A percentile compares a stretch with the other conserved stretches of the same genome.
phyloP scores from a whole-genome alignment of 805 yeast species.

The Lachancea waltii region DNA sequence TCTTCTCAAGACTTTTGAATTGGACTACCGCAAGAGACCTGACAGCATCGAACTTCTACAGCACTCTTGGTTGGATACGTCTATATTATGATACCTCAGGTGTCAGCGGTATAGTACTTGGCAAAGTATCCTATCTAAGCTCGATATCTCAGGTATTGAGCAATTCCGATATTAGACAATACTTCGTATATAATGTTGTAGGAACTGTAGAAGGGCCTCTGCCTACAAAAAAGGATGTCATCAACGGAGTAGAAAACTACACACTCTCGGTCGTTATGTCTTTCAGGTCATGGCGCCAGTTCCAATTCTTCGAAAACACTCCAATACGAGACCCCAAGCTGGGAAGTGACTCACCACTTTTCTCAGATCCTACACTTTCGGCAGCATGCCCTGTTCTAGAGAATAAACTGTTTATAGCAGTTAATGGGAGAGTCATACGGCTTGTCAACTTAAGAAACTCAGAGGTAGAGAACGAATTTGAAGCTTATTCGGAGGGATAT shows the following conservation, averaged over 20 bases:
- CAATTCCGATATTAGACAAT: no score
- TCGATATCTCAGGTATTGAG: no score
- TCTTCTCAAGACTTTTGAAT: slow-evolving; percentile 57
- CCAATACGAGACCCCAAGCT: slow-evolving; percentile 82
- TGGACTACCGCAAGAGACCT: slow-evolving; percentile 70
- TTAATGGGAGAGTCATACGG: slow-evolving; percentile 46
- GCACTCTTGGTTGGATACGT: slow-evolving; percentile 38
- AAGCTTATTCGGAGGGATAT: slow-evolving; percentile 61
- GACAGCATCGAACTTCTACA: slow-evolving; percentile 61
- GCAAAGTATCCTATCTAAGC: no score
- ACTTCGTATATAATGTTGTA: no score
- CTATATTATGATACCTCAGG: slow-evolving; percentile 11
- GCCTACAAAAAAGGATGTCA: no score
- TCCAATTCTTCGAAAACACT: slow-evolving; percentile 74
- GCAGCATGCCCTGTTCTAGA: slow-evolving; percentile 54
- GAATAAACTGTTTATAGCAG: slow-evolving; percentile 50
- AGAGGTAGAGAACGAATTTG: slow-evolving; percentile 43
- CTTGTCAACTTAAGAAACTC: slow-evolving; percentile 46
- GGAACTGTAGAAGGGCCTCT: no score
- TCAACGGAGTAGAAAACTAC: neutral
- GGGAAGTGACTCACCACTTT: slow-evolving; percentile 55
- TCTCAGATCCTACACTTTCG: slow-evolving; percentile 70
- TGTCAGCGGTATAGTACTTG: no score
- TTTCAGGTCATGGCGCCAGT: slow-evolving; percentile 58
- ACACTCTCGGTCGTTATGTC: slow-evolving; percentile 14